Percentiles rank a stretch among this genome's conserved stretches.
Conservation (phyloP, 192 early-diverging fungal genomes). For the Endogone sp. region DNA sequence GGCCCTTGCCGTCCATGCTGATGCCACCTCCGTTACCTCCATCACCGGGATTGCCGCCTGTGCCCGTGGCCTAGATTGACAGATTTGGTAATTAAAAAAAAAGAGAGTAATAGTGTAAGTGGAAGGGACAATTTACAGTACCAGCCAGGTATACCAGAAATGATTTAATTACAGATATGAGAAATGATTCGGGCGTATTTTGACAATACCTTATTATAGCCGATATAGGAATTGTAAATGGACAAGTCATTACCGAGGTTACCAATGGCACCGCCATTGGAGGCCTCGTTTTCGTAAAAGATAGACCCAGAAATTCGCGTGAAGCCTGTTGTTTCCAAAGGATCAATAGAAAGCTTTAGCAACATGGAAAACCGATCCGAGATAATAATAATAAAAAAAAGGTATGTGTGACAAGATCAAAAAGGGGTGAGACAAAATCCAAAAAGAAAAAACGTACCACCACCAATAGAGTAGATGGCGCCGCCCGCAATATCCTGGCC, state of each 20-base stretch:
- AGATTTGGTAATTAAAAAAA: neutral
- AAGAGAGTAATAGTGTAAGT: neutral
- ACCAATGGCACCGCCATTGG: slow-evolving; percentile 8
- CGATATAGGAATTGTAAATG: slow-evolving; percentile 1
- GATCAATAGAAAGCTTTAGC: neutral
- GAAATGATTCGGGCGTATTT: neutral
- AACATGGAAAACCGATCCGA: too few species aligned
- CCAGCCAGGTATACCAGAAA: too few species aligned
- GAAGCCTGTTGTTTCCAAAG: neutral
- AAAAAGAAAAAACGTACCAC: neutral
- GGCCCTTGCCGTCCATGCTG: slow-evolving; percentile 1
- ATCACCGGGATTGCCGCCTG: neutral
- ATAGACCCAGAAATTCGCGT: neutral
- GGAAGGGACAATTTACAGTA: neutral
- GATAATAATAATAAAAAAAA: too few species aligned
- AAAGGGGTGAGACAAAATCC: too few species aligned
- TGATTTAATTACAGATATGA: too few species aligned
- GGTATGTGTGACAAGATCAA: too few species aligned
- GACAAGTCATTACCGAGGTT: slow-evolving; percentile 2
- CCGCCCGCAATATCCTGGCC: slow-evolving; percentile 4
- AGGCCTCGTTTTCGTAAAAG: neutral
- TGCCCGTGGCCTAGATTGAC: neutral
- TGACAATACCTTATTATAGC: neutral
- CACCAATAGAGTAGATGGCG: slow-evolving; percentile 3
- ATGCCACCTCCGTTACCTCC: slow-evolving; percentile 4